Evolutionary conservation across 2,329 filamentous ascomycete species (phyloP), one percentile per base, ranked within the genome.

Genomic region (Calonectria hongkongensis): DNA sequence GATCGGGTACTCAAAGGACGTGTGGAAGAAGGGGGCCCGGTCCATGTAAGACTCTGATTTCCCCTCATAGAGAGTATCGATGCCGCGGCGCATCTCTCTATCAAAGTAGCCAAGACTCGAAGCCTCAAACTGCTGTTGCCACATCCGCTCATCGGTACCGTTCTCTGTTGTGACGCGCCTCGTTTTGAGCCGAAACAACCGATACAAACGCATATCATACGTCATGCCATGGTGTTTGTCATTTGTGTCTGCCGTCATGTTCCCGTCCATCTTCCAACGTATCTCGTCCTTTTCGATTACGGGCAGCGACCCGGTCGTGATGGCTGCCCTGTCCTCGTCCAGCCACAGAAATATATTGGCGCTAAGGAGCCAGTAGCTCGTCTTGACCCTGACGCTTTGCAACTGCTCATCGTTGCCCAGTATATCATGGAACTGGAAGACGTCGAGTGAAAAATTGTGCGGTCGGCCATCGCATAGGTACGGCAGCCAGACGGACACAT

Each of bases 401-500:
- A 66, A 25, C 25, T 50, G 33, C 8, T 43, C 45, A 8, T 81
- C 1, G 86, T 47, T 41, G 10, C 3, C 41, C 41, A 5, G 27
- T 33, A 87, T 80, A 74, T 94, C 90, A 56, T 91, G 83, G 9
- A 96, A 84, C 0, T 94, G 94, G 0, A 88, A 88, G 5, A 97
- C 88, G 25, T 88, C 86, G 63, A 97, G 91, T 66, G 90, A 88
- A 79, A 96, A 94, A 0, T 85, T 91, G 81, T 96, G 94, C 8
- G 86, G 76, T 2, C 85, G 77, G 0, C 92, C 92, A 77, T 96
- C 92, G 74, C 90, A 92, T 0, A 97, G 87, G 1, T 93, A 71
- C 0, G 93, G 91, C 3, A 97, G 85, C 87, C 93, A 97, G 0
- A 94, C 92, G 1, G 94, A 93, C 60, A 97, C 92, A 79, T 97